phyloP scores from a whole-genome alignment of 2,329 filamentous ascomycete species.

The Colletotrichum spinosum region DNA sequence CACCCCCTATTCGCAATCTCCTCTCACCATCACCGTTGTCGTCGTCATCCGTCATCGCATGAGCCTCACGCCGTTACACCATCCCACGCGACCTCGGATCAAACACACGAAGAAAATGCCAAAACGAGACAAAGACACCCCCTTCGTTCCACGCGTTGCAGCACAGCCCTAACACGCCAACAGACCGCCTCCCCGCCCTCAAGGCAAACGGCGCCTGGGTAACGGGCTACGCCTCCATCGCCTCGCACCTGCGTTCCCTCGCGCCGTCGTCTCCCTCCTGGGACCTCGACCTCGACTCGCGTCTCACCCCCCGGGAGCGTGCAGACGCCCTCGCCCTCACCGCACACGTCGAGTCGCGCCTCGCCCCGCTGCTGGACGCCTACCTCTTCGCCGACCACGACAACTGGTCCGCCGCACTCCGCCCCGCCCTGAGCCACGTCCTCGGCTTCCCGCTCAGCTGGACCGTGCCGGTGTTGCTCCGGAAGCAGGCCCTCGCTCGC shows the following conservation, averaged over 20 bases:
- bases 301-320: slow-evolving; percentile 51
- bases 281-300: slow-evolving; percentile 50
- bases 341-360: slow-evolving; percentile 79
- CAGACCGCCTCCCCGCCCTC: slow-evolving; percentile 68
- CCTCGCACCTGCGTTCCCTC: slow-evolving; percentile 63
- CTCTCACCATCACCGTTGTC: slow-evolving; percentile 25
- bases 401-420: slow-evolving; percentile 83
- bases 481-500: slow-evolving; percentile 75
- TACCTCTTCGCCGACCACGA: slow-evolving; percentile 90
- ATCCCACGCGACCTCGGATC: slow-evolving; percentile 25
- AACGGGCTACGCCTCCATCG: slow-evolving; percentile 71
- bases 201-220: slow-evolving; percentile 64
- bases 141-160: no score
- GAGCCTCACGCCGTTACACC: background rate
- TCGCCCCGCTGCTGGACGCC: slow-evolving; percentile 83
- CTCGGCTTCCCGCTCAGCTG: slow-evolving; percentile 91
- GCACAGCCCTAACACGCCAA: background rate
- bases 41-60: no score
- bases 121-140: slow-evolving; percentile 17
- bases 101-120: slow-evolving; percentile 28
- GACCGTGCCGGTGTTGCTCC: slow-evolving; percentile 80
- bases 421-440: slow-evolving; percentile 82
- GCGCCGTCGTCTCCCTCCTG: slow-evolving; percentile 43
- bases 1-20: slow-evolving; percentile 43
- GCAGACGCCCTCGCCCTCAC: slow-evolving; percentile 66